Base-by-base conservation (phyloP, 1,284 basidiomycete species). In the Inonotus obliquus region DNA sequence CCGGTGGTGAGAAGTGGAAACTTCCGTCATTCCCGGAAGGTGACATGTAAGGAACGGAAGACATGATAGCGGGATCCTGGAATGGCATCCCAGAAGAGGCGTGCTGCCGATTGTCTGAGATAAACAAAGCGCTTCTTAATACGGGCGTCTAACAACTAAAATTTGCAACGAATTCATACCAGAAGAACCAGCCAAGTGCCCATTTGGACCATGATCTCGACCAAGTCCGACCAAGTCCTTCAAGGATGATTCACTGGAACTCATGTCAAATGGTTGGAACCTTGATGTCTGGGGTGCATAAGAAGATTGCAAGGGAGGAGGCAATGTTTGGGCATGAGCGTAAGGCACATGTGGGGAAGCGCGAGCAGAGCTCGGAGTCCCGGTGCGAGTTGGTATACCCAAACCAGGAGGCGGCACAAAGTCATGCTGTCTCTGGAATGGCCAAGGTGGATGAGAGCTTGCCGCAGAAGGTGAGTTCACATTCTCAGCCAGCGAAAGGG, bases 31-130 rank as follows among this genome's bases (percentile, higher is more conserved):
- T 60, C 48, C 56, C 49, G 59, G 57, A 48, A 59, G 65, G 35
- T 32, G 58, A 38, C 47, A 57, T 89, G 80, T 38, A 72, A 57
- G 51, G 64, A 6, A 71, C 65, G 4, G 79, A 75, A 21, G 89
- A 87, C 88, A 92, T 91, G 62, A 92, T 92, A 17, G 90, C 89
- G 54, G 90, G 89, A 69, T 92, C 89, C 65, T 77, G 79, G 73
- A 90, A 91, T 37, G 79, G 80, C 61, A 79, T 79, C 57, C 67
- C 69, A 48, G 72, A 65, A 64, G 74, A 77, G 59, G 64, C 48
- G 44, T 64, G 65, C 38, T 60, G 72, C 62, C 69, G 68, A 66
- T 76, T 59, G 39, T 63, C 61, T 63, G 29, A 45, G 25, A 53
- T 39, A n/a, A 59, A 61, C 65, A 54, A 47, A 62, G 51, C 60